A percentile compares a stretch with the other conserved stretches of the same genome.
Conservation (phyloP, 2,329 filamentous ascomycete species). For the Ceratocystis cacaofunesta region DNA sequence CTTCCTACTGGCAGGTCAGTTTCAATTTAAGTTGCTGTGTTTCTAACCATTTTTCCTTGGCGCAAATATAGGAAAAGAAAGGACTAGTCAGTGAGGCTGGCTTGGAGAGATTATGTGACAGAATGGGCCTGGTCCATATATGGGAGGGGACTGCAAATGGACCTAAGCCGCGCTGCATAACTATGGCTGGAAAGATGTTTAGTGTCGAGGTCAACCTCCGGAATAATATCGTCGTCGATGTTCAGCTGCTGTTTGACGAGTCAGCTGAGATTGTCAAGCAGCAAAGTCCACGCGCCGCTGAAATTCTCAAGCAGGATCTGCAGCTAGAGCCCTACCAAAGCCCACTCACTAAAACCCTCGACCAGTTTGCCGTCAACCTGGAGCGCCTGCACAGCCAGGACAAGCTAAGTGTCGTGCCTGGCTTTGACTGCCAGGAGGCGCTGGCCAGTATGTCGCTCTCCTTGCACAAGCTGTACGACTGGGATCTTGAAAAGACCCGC, state of each 20-base stretch:
- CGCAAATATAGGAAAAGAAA: constrained; percentile 28
- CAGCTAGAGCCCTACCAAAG: constrained; percentile 43
- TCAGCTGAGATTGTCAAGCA: constrained; percentile 42
- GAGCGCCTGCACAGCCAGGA: constrained; percentile 55
- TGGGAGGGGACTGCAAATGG: constrained; percentile 41
- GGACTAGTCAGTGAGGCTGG: constrained; percentile 60
- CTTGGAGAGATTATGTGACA: constrained; percentile 53
- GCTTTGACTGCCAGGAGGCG: constrained; percentile 63
- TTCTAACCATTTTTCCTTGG: constrained; percentile 14
- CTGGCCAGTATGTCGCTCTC: constrained; percentile 59
- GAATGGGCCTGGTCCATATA: constrained; percentile 49
- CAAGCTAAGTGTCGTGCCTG: constrained; percentile 51
- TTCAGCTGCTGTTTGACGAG: constrained; percentile 48
- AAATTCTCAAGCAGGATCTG: constrained; percentile 52
- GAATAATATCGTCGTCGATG: constrained; percentile 46
- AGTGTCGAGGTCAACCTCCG: constrained; percentile 46
- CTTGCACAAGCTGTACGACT: constrained; percentile 52
- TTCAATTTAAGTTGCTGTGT: background rate
- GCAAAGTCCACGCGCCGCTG: constrained; percentile 45
- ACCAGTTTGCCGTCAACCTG: constrained; percentile 56
- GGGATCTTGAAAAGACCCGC: constrained; percentile 48
- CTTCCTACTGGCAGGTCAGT: background rate
- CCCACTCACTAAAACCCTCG: constrained; percentile 54
- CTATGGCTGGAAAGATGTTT: constrained; percentile 47
- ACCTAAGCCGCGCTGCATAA: constrained; percentile 33